Conservation (phyloP, 139 green algal species). For the Auxenochlorella pyrenoidosa region DNA sequence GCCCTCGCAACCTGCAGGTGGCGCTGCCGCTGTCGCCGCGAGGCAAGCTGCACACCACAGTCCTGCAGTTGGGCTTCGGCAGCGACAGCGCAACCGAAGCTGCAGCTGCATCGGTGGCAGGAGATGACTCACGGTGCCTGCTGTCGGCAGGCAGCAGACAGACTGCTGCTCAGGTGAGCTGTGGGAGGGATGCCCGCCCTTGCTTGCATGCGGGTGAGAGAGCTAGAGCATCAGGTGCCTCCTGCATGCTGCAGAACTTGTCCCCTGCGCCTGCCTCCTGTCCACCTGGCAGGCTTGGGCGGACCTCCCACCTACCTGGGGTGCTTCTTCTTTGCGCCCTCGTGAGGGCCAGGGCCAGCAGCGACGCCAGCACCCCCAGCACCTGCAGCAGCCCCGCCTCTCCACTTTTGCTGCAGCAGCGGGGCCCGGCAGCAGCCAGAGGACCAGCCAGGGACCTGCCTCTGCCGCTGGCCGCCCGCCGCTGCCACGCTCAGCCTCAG, state of each 20-base stretch:
- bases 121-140: background rate
- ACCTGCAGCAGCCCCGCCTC: background rate
- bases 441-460: too few relatives aligned
- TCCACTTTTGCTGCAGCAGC: too few relatives aligned
- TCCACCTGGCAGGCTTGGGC: background rate
- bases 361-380: background rate
- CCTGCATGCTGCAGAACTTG: background rate
- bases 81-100: background rate
- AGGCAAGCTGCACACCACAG: too few relatives aligned
- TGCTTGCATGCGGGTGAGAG: too few relatives aligned
- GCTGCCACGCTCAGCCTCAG: background rate
- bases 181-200: too few relatives aligned
- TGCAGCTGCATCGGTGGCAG: background rate
- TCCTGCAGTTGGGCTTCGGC: background rate
- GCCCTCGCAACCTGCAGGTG: background rate
- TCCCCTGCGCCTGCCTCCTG: background rate
- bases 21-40: background rate
- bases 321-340: too few relatives aligned
- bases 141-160: background rate
- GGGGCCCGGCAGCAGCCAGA: background rate
- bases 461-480: too few relatives aligned
- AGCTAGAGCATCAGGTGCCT: too few relatives aligned
- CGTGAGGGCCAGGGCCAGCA: background rate
- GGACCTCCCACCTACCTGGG: background rate
- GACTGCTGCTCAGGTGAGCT: too few relatives aligned